These are phyloP conservation scores for Alternaria arborescens DNA, from an alignment of 2,329 filamentous ascomycete species.

Conservation along the genomic window DNA sequence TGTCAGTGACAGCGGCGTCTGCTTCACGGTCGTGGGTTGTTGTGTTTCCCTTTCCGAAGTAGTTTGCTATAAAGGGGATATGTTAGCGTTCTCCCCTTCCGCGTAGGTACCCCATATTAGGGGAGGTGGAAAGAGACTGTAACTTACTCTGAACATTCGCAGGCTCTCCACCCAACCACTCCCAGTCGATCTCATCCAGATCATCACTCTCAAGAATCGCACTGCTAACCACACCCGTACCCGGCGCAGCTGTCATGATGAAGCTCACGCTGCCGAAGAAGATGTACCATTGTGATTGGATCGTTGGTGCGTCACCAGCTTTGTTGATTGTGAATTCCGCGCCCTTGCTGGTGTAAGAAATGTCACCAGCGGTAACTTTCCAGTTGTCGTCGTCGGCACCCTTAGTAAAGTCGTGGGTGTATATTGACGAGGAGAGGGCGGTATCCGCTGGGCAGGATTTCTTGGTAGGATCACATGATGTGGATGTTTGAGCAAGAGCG, in stretches of 20 bases:
- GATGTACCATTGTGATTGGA: constrained; percentile 82
- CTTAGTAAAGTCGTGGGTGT: constrained; percentile 52
- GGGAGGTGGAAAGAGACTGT: constrained; percentile 32
- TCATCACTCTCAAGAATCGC: constrained; percentile 84
- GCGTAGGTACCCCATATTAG: not conserved
- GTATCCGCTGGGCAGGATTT: constrained; percentile 52
- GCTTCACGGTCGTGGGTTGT: constrained; percentile 72
- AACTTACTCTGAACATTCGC: constrained; percentile 72
- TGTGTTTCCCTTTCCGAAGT: constrained; percentile 47
- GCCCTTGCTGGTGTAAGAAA: constrained; percentile 53
- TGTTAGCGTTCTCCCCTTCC: not conserved
- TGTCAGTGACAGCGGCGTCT: constrained; percentile 62
- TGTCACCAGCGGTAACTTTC: constrained; percentile 45
- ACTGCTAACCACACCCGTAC: constrained; percentile 77
- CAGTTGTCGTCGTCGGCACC: constrained; percentile 35
- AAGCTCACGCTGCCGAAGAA: constrained; percentile 83
- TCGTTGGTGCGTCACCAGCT: constrained; percentile 64
- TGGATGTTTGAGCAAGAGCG: constrained; percentile 51
- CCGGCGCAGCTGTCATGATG: constrained; percentile 74
- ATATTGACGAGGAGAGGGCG: constrained; percentile 46
- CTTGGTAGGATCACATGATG: constrained; percentile 51
- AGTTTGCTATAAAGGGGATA: not conserved
- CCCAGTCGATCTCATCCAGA: constrained; percentile 85
- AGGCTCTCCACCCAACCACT: constrained; percentile 73
- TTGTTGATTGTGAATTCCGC: constrained; percentile 58